Conservation (phyloP, 2,329 filamentous ascomycete genomes). For the Scytalidium sp. region DNA sequence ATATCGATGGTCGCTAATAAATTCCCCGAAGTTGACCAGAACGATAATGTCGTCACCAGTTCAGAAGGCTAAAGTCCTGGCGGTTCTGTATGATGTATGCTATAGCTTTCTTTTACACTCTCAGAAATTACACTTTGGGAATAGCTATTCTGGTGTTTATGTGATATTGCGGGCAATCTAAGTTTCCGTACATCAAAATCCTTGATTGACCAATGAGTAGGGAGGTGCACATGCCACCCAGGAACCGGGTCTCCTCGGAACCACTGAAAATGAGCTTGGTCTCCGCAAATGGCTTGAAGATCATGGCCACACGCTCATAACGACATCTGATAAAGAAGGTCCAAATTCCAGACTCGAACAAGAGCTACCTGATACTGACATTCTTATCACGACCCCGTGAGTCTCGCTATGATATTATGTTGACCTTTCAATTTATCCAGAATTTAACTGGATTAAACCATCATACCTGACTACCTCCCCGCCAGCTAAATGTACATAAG, state of each 20-base stretch:
- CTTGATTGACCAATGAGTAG: neutral
- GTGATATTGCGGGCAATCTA: slow-evolving; percentile 80
- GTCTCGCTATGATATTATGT: slow-evolving; percentile 22
- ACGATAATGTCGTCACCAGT: neutral
- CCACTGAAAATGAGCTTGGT: slow-evolving; percentile 97
- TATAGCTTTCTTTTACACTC: slow-evolving; percentile 2
- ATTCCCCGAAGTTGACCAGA: neutral
- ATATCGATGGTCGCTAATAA: neutral
- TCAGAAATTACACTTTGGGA: neutral
- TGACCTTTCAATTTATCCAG: slow-evolving; percentile 6
- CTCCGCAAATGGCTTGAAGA: slow-evolving; percentile 97
- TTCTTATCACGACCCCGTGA: slow-evolving; percentile 98
- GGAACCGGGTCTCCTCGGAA: slow-evolving; percentile 76
- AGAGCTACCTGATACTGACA: slow-evolving; percentile 92
- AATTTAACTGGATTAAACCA: neutral
- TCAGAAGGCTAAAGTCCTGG: slow-evolving; percentile 80
- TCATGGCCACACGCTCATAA: slow-evolving; percentile 92
- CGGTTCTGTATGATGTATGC: slow-evolving; percentile 85
- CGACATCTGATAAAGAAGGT: slow-evolving; percentile 96
- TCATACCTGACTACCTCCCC: neutral
- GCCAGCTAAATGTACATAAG: neutral
- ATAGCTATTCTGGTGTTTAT: slow-evolving; percentile 50
- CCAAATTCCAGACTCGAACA: slow-evolving; percentile 91
- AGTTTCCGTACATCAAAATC: slow-evolving; percentile 43
- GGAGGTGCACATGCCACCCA: slow-evolving; percentile 23